Evolutionary conservation across 495 filamentous ascomycete species (phyloP), one percentile per base, ranked within the genome.

Genomic region (Penicillium manginii): DNA sequence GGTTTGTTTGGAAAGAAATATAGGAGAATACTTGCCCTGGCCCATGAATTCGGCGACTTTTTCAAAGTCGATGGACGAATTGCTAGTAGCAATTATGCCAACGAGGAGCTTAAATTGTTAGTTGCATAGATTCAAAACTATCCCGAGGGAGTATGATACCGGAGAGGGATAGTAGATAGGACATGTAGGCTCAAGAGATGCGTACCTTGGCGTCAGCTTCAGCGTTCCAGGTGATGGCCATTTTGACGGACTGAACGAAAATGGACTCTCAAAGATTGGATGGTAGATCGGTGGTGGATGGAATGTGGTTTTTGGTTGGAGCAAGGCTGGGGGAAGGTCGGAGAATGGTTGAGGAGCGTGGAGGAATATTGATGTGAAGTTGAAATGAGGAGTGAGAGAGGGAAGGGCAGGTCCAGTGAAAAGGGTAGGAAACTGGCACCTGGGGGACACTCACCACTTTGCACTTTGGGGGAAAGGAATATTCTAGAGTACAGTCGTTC

Each of bases 131-230:
- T 29, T 29, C 26, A 1, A 29, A 48, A 15, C 17, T 21, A n/a
- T 11, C 7, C 14, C 12, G 11, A 19, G 21, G 31, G 22, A 8
- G 46, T 45, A 0, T 6, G 15, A 3, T n/a, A 8, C 26, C 11
- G 22, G 40, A 17, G 26, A 29, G 22, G 31, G 46, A 11, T 7
- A 49, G 19, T 9, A 3, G 26, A 17, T 12, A 23, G 6, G 46
- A 21, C 46, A 9, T 11, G n/a, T 19, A 17, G 14, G 12, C 9
- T 15, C 21, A 49, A 21, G 18, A 22, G 32, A 15, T 17, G 42
- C 14, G n/a, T 56, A 61, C 58, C 53, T 52, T 51, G 19, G 58
- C 58, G 11, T 61, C 58, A 2, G 58, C 31, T 39, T 56, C 14
- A 0, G 8, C 7, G n/a, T 56, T 40, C 58, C 58, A 61, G 11